Base-by-base conservation (phyloP, 495 filamentous ascomycete genomes). In the Penicillium verhagenii region DNA sequence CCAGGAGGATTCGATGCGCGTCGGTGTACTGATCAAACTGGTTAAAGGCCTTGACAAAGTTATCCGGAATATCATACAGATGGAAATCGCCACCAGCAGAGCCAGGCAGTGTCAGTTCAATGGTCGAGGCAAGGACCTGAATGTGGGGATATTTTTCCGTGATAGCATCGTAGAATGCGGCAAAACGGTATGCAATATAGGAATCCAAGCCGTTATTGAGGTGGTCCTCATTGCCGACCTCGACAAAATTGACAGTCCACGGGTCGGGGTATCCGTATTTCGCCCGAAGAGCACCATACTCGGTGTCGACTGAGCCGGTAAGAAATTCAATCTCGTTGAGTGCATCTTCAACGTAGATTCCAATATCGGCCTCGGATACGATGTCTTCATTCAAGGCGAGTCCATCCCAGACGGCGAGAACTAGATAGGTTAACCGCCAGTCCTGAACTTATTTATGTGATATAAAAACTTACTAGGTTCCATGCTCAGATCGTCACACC, bases 271-370 rank as follows among this genome's bases (percentile, higher is more conserved):
- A 68, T 7, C 79, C 79, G 29, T 75, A 60, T 13, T 70, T 67
- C 6, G 76, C 76, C 4, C 79, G 75, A 11, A 79, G 60, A 14
- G 69, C 64, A 45, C 77, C 79, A 18, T 70, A 75, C 18, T 67
- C 54, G 0, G 77, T 77, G 14, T 67, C 60, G 3, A 64, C 59
- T 18, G 59, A 65, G 26, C 74, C 72, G 23, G 62, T 68, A 20
- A 75, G 46, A 54, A 73, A 74, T 46, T 91, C 85, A 6, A 90
- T 68, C 67, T 90, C 79, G 54, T 88, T 73, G 0, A 91, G 75
- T 1, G 80, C 84, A 58, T 86, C 81, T 40, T 75, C 73, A 11
- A 90, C 64, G 48, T 75, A 76, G 18, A 64, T 31, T 18, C 57
- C 65, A 13, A 76, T 49, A 4, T 68, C 69, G 4, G 49, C 54